These are phyloP conservation scores for Ceratonia siliqua DNA, from an alignment of 306 rosid genomes.

Conservation along the genomic window DNA sequence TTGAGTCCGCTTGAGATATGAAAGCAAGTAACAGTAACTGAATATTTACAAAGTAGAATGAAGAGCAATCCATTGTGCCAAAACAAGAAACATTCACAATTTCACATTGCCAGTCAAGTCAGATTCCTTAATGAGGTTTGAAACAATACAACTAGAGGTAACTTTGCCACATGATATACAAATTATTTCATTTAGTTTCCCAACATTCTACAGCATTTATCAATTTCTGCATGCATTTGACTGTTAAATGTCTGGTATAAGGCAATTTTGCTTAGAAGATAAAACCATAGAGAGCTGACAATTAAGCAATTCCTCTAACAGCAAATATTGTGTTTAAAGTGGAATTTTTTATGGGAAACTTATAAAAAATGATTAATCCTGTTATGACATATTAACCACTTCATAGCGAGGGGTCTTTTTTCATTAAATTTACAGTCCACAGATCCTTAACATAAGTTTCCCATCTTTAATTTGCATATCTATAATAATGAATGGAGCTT, in stretches of 20 bases:
- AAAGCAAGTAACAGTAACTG: not conserved
- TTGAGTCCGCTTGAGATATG: not conserved
- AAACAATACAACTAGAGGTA: not conserved
- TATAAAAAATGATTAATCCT: not conserved
- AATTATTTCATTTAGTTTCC: not conserved
- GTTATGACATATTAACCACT: not conserved
- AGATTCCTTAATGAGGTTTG: not conserved
- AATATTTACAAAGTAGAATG: not conserved
- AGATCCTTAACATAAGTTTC: not conserved
- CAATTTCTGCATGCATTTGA: not conserved
- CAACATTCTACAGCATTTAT: not conserved
- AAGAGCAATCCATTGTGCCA: not conserved
- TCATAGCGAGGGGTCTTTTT: not conserved
- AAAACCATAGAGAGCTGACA: not conserved
- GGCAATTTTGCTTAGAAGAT: not conserved
- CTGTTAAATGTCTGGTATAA: not conserved
- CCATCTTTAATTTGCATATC: not conserved
- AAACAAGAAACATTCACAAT: not conserved
- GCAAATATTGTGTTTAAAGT: not conserved
- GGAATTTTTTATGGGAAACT: not conserved
- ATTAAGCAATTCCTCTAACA: not conserved
- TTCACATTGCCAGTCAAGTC: not conserved
- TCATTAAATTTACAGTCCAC: not conserved
- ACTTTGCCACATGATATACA: not conserved
- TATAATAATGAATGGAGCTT: not conserved